phyloP scores from a whole-genome alignment of 208 protist species.

The Lotmaria passim region DNA sequence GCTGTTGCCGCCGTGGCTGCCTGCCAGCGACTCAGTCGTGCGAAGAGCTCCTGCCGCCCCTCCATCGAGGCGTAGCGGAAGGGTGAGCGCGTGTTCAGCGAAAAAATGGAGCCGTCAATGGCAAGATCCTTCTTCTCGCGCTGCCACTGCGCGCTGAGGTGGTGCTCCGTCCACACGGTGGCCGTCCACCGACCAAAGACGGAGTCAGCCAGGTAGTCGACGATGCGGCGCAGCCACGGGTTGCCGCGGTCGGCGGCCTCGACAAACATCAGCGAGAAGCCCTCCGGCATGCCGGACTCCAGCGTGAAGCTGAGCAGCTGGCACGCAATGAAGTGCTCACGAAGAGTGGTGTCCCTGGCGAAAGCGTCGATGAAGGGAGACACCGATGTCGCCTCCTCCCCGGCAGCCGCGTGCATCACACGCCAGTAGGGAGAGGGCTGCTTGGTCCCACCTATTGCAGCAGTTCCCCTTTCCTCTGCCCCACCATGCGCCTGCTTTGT shows the following conservation, averaged over 20 bases:
- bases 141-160: constrained; percentile 81
- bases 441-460: not conserved
- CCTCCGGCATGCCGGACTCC: constrained; percentile 65
- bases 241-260: constrained; percentile 61
- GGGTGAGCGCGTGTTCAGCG: constrained; percentile 40
- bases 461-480: not conserved
- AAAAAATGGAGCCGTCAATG: constrained; percentile 35
- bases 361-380: constrained; percentile 45
- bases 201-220: constrained; percentile 44
- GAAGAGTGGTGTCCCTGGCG: constrained; percentile 30
- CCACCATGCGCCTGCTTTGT: not conserved
- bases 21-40: constrained; percentile 48
- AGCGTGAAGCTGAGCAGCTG: constrained; percentile 57
- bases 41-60: constrained; percentile 67
- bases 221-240: constrained; percentile 39
- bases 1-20: too few species aligned
- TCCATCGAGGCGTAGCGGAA: constrained; percentile 60
- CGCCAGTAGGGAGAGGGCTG: not conserved
- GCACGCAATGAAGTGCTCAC: constrained; percentile 54
- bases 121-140: constrained; percentile 35
- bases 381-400: constrained; percentile 39
- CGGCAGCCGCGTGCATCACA: not conserved
- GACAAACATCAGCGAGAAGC: constrained; percentile 71
- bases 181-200: constrained; percentile 41
- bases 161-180: constrained; percentile 63